Evolutionary conservation across 108 stramenopile genomes (phyloP), one percentile per base, ranked within the genome.

Genomic region (Skeletonema tropicum): DNA sequence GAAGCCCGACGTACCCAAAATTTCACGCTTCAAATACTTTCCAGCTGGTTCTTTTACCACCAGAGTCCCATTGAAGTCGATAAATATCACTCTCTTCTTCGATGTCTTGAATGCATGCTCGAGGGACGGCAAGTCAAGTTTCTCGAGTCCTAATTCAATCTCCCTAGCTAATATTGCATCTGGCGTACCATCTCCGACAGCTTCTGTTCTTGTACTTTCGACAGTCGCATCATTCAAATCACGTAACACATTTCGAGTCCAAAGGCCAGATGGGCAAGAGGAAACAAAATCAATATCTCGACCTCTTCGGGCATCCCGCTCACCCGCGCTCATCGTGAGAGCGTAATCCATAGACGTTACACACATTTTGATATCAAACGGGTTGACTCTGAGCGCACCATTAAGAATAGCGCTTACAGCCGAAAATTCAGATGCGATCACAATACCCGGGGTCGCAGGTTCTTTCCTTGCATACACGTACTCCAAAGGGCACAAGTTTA

Each of bases 21-120:
- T 93, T 79, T 97, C 96, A 57, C 96, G 87, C 80, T 99, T 99
- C 61, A 99, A 71, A 76, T 98, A 98, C 74, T 97, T 98, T 61
- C 96, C 97, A 25, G 87, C 81, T 7, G 94, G 95, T 76, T 99
- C 98, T 70, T 98, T 98, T 33, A 90, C 76, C 2, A 99, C 89
- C 52, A 99, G 90, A 3, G 98, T 98, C 5, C 99, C 98, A 58
- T 98, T 98, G 74, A 98, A 99, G 79, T 99, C 99, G 58, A 98
- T 77, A 57, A 99, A 67, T 63, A 99, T 89, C 23, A 99, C 94
- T 17, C 99, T 88, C n/a, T 84, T 84, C 67, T 73, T 85, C 4
- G 94, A 73, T 3, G 38, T 49, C 12, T 86, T 76, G 71, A 95
- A 98, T 9, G 94, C 96, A 2, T 66, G 71, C 65, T 86, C 81